A percentile compares a stretch with the other conserved stretches of the same genome.
Evolutionary conservation across 805 yeast species (phyloP).

Genomic region (Wickerhamiella nectarea): DNA sequence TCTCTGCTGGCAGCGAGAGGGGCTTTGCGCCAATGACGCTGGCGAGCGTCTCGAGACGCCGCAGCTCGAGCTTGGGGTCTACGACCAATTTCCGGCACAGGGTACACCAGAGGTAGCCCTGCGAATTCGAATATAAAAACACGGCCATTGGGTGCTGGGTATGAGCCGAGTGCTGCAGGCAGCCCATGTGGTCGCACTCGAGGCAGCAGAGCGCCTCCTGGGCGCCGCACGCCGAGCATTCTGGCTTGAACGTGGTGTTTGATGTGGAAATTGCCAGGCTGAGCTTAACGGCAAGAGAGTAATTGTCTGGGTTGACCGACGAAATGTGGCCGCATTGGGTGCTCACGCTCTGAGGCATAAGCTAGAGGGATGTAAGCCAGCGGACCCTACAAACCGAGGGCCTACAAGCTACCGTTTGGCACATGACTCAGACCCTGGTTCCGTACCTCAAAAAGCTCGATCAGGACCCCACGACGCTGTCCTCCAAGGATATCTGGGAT

Average conservation of each 20-base stretch:
- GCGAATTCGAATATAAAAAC: slow-evolving; percentile 47
- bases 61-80: slow-evolving; percentile 43
- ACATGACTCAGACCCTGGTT: slow-evolving; percentile 22
- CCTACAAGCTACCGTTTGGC: no score
- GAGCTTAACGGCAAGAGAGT: not conserved
- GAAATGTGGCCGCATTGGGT: not conserved
- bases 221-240: slow-evolving; percentile 7
- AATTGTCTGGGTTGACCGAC: not conserved
- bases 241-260: not conserved
- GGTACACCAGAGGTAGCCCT: slow-evolving; percentile 50
- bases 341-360: no score
- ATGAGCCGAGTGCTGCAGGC: slow-evolving; percentile 16
- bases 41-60: slow-evolving; percentile 25
- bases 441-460: slow-evolving; percentile 58
- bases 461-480: slow-evolving; percentile 44
- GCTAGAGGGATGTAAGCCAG: no score
- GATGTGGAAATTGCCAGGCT: slow-evolving; percentile 3
- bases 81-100: slow-evolving; percentile 62
- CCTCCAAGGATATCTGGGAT: slow-evolving; percentile 47
- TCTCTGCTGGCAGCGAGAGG: not conserved
- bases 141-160: slow-evolving; percentile 43
- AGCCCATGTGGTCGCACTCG: slow-evolving; percentile 17
- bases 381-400: no score
- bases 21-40: not conserved
- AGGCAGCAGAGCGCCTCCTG: slow-evolving; percentile 23